Evolutionary conservation across 2,329 filamentous ascomycete species (phyloP), one percentile per base, ranked within the genome.

Genomic region (Cryphonectria nitschkei): DNA sequence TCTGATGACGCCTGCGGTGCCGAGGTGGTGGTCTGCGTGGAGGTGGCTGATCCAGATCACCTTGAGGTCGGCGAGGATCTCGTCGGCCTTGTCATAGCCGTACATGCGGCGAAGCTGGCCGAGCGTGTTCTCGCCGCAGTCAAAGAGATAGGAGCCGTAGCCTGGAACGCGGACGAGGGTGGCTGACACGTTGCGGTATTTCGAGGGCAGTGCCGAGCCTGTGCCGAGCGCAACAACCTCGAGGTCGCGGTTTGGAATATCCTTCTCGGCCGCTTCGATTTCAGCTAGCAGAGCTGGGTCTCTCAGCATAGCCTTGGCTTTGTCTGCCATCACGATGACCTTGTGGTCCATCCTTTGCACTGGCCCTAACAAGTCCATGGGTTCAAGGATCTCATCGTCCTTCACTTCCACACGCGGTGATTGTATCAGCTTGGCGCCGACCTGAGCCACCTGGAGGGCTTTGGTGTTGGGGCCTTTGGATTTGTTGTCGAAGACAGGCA

Each of bases 1-100:
- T 76, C 88, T 90, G 77, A 98, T 89, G n/a, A 98, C 84, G 7
- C 90, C 88, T n/a, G 89, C 86, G 0, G 90, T 93, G 39, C 96
- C 96, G 29, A 99, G 87, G 78, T 98, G 96, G 81, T 99, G 96
- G 81, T 99, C 96, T 5, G 96, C 96, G 80, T 99, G 96, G 73
- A 97, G 84, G 82, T 99, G 96, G 80, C 93, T 97, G 81, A 99
- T 96, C 89, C 94, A 97, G 73, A 99, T 91, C 75, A 90, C 88
- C 68, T 90, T 91, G 60, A 99, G 84, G 73, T 97, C 90, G 71
- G 84, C 86, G n/a, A 99, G 83, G 16, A 97, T 85, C n/a, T 90
- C 85, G 39, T 84, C 84, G 3, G 95, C 83, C 74, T 93, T 87
- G 5, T 89, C 85, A 0, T 85, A 82, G 7, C 87, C 85, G 76